phyloP scores from a whole-genome alignment of 1,284 basidiomycete genomes.

The Ustilago hordei region DNA sequence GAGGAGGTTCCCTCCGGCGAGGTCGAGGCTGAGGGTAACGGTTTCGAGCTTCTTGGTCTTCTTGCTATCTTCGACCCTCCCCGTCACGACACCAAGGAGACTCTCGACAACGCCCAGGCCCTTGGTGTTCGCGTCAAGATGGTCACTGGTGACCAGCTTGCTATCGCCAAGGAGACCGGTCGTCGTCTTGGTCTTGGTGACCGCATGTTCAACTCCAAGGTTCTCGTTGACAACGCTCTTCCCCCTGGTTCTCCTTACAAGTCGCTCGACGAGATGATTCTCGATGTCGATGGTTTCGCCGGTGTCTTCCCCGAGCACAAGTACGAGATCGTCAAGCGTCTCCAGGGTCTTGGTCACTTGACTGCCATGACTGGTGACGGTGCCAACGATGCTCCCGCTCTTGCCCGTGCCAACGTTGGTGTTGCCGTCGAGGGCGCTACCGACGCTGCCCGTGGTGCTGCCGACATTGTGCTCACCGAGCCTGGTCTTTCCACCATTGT shows the following conservation, averaged over 20 bases:
- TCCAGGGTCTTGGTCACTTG: conserved; percentile 79
- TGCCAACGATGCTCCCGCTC: conserved; percentile 93
- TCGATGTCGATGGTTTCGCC: conserved; percentile 90
- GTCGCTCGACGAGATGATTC: conserved; percentile 86
- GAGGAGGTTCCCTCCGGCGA: conserved; percentile 85
- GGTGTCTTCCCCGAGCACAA: conserved; percentile 98
- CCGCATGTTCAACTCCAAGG: conserved; percentile 97
- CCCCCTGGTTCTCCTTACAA: conserved; percentile 79
- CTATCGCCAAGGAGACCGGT: conserved; percentile 98
- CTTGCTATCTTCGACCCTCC: conserved; percentile 98
- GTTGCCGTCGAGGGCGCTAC: conserved; percentile 95
- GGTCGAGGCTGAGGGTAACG: conserved; percentile 85
- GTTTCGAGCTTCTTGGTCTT: conserved; percentile 96
- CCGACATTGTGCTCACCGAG: conserved; percentile 93
- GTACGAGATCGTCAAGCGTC: conserved; percentile 90
- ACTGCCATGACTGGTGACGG: conserved; percentile 84
- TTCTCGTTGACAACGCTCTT: conserved; percentile 88
- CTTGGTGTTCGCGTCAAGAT: conserved; percentile 99
- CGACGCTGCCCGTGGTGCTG: conserved; percentile 92
- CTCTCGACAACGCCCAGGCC: conserved; percentile 93
- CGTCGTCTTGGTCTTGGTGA: conserved; percentile 95
- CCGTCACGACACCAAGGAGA: conserved; percentile 98
- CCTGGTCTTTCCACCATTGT: conserved; percentile 96
- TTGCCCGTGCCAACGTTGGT: conserved; percentile 86
- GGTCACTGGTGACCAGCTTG: conserved; percentile 99